These are phyloP conservation scores for Mucuna pruriens DNA, from an alignment of 306 rosid genomes.

Conservation along the genomic window DNA sequence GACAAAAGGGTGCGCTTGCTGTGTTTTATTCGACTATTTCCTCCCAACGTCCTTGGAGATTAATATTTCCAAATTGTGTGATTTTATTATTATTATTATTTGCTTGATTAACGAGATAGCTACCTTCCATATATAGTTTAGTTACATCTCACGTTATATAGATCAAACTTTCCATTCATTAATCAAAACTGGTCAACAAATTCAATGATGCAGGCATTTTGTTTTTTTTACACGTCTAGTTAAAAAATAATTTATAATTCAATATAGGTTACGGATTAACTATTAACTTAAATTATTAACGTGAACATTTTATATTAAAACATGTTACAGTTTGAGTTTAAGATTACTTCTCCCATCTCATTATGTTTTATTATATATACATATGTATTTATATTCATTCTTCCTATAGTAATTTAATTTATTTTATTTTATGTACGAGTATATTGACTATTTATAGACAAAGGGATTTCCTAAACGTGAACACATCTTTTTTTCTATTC, in stretches of 20 bases:
- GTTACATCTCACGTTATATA: background rate
- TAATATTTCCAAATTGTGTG: conserved; percentile 22
- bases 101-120: background rate
- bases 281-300: too few species aligned
- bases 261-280: too few species aligned
- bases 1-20: background rate
- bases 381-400: background rate
- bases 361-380: background rate
- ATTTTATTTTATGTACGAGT: background rate
- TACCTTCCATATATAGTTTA: background rate
- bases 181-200: background rate
- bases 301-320: too few species aligned
- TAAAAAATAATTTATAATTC: background rate
- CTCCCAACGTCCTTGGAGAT: conserved; percentile 39
- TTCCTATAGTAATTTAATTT: background rate
- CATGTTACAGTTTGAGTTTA: background rate
- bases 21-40: background rate
- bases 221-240: background rate
- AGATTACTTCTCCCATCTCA: background rate
- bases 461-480: too few species aligned
- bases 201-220: background rate
- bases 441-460: background rate
- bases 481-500: too few species aligned
- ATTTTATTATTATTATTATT: background rate
- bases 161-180: background rate